These are phyloP conservation scores for Seiridium cupressi DNA, from an alignment of 2,329 filamentous ascomycete species.

Conservation along the genomic window DNA sequence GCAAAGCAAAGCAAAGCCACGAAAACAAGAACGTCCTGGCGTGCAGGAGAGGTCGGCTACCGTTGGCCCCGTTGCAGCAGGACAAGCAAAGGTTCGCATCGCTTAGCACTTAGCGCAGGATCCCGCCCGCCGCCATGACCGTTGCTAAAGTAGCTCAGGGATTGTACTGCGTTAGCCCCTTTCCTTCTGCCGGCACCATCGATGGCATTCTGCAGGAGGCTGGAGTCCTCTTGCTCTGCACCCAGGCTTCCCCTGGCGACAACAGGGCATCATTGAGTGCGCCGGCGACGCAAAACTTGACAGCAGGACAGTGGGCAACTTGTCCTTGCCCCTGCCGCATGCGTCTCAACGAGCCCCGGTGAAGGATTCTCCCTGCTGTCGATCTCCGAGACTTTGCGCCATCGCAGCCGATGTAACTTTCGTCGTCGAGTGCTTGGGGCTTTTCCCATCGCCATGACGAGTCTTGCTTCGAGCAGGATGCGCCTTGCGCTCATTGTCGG, in stretches of 20 bases:
- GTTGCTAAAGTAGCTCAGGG: neutral
- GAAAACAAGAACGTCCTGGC: too few species aligned
- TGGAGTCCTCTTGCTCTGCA: neutral
- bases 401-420: neutral
- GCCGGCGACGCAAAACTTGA: too few species aligned
- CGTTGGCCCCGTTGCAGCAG: too few species aligned
- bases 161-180: neutral
- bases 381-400: neutral
- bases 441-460: neutral
- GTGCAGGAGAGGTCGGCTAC: too few species aligned
- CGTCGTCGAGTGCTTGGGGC: slow-evolving; percentile 1
- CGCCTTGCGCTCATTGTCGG: neutral
- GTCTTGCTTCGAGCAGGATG: neutral
- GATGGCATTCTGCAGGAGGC: neutral
- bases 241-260: too few species aligned
- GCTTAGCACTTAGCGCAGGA: neutral
- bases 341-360: neutral
- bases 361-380: neutral
- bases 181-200: neutral
- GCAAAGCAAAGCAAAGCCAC: neutral
- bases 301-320: neutral
- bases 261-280: too few species aligned
- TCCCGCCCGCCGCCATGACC: neutral
- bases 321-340: neutral
- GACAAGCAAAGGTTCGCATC: neutral